A percentile compares a stretch with the other conserved stretches of the same genome.
Evolutionary conservation across 2,329 filamentous ascomycete species (phyloP).

Genomic region (Colletotrichum simmondsii): DNA sequence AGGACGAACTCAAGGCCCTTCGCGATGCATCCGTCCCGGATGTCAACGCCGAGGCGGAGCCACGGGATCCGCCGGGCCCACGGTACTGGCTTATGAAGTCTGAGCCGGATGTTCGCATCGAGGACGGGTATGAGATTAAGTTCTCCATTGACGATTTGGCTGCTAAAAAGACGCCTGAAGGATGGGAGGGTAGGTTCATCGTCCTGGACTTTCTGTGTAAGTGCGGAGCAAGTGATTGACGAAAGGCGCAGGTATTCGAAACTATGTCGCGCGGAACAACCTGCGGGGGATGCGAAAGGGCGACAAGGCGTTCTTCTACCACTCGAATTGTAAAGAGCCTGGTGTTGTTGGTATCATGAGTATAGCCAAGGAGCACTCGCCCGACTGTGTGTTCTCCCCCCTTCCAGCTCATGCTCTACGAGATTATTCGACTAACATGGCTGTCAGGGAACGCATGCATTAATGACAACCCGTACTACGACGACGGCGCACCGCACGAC

Average conservation of each 20-base stretch:
- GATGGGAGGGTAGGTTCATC: constrained; percentile 83
- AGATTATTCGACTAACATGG: neutral
- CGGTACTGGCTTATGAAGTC: constrained; percentile 87
- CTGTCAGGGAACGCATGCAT: constrained; percentile 33
- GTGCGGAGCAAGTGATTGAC: neutral
- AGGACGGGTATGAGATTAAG: constrained; percentile 87
- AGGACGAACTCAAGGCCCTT: constrained; percentile 29
- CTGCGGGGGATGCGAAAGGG: constrained; percentile 91
- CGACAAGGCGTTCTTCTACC: constrained; percentile 96
- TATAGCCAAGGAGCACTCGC: constrained; percentile 84
- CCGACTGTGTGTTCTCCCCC: constrained; percentile 72
- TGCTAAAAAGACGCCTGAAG: constrained; percentile 78
- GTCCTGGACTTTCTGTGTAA: neutral
- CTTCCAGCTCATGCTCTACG: neutral
- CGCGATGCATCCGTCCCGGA: constrained; percentile 42
- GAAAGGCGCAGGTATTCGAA: constrained; percentile 23
- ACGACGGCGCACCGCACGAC: constrained; percentile 72
- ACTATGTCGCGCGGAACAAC: constrained; percentile 78
- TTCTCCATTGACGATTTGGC: constrained; percentile 95
- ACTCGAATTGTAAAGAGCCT: constrained; percentile 90
- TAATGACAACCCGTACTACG: constrained; percentile 80
- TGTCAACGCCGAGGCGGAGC: constrained; percentile 49
- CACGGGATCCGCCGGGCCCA: constrained; percentile 46
- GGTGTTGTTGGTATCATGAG: constrained; percentile 91
- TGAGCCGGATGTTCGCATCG: constrained; percentile 86